Conservation (phyloP, 345 rosid genomes). For the Toxicodendron radicans region DNA sequence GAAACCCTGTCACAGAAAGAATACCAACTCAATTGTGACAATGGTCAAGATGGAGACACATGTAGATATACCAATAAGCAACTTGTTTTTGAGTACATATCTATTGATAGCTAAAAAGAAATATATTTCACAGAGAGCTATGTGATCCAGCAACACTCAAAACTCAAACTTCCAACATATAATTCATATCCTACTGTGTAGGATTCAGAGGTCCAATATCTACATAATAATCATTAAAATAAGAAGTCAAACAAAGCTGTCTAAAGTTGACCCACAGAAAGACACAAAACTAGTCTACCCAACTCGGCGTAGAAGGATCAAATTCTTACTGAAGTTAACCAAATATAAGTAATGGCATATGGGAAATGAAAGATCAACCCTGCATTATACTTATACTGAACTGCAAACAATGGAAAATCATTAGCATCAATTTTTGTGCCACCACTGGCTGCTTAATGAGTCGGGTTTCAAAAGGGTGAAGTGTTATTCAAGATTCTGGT, state of each 20-base stretch:
- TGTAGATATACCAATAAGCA: not conserved
- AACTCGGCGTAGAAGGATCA: too few relatives aligned
- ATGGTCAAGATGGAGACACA: conserved; percentile 17
- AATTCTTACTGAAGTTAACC: too few relatives aligned
- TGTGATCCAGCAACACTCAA: not conserved
- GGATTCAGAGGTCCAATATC: not conserved
- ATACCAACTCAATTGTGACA: conserved; percentile 14
- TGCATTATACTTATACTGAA: too few relatives aligned
- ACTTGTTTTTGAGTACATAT: not conserved
- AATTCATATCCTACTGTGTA: not conserved
- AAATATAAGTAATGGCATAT: too few relatives aligned
- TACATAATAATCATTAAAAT: not conserved
- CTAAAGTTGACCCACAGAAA: too few relatives aligned
- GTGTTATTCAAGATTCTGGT: not conserved
- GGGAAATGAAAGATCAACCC: too few relatives aligned
- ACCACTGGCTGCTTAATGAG: not conserved
- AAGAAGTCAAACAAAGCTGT: not conserved
- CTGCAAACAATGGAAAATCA: not conserved
- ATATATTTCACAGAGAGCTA: not conserved
- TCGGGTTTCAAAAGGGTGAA: not conserved
- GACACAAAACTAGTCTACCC: too few relatives aligned
- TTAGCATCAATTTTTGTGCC: not conserved
- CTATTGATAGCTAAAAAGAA: not conserved
- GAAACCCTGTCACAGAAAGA: conserved; percentile 65
- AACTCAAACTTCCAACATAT: not conserved